Percentiles rank a stretch among this genome's conserved stretches.
These are phyloP conservation scores for Pseudocercospora vitis DNA, from an alignment of 2,329 filamentous ascomycete species.

Conservation along the genomic window DNA sequence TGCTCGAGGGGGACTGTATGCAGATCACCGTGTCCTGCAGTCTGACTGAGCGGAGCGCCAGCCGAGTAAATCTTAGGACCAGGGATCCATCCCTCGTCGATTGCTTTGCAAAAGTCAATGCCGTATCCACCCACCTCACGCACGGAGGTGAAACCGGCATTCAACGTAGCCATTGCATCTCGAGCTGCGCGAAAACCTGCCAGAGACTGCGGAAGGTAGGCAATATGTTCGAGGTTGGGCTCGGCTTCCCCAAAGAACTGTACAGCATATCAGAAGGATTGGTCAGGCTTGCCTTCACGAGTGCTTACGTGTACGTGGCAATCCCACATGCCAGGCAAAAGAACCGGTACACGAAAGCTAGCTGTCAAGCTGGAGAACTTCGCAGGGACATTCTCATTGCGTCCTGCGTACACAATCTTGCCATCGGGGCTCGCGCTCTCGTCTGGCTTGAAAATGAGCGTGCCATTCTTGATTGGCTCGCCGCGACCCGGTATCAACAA, in stretches of 20 bases:
- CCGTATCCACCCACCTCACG: conserved; percentile 54
- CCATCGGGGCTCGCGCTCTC: conserved; percentile 23
- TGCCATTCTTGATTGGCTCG: conserved; percentile 43
- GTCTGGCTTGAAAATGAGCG: conserved; percentile 40
- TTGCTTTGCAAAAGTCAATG: conserved; percentile 45
- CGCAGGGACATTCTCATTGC: conserved; percentile 19
- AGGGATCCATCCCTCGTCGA: conserved; percentile 48
- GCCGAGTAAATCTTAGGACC: conserved; percentile 54
- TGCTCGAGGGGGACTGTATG: conserved; percentile 42
- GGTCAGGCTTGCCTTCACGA: conserved; percentile 40
- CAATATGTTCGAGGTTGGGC: conserved; percentile 18
- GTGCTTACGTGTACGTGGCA: conserved; percentile 42
- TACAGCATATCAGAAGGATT: neutral
- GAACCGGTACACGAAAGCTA: conserved; percentile 40
- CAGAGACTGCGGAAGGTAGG: conserved; percentile 31
- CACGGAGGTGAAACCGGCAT: conserved; percentile 54
- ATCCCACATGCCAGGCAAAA: conserved; percentile 58
- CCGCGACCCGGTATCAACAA: conserved; percentile 52
- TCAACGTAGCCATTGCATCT: conserved; percentile 45
- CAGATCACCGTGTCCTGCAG: conserved; percentile 52
- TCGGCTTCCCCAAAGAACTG: conserved; percentile 30
- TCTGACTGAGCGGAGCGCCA: conserved; percentile 48
- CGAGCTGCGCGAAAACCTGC: conserved; percentile 46
- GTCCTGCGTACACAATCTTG: conserved; percentile 46
- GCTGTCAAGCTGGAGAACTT: neutral